Base-by-base conservation (phyloP, 2,329 filamentous ascomycete species). In the Colletotrichum sp. region DNA sequence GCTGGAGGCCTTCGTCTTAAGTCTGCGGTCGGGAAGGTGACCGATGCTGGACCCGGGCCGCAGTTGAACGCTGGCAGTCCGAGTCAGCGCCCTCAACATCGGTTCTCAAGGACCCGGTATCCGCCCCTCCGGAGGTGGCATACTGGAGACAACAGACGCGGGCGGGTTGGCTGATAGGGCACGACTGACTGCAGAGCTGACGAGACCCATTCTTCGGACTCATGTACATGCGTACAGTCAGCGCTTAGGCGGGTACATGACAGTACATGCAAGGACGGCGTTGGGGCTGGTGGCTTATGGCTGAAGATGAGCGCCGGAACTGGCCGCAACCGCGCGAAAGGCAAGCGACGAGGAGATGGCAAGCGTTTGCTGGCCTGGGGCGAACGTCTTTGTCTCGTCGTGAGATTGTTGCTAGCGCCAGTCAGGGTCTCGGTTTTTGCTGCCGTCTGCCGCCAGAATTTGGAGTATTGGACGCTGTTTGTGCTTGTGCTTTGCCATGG, bases 241-340 rank as follows among this genome's bases (percentile, higher is more conserved):
- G 57, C 21, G 18, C 18, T 62, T 62, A 36, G 30, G 32, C 32
- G 32, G 49, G 52, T 68, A 68, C 49, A 26, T 34, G 52, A 15
- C 12, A 6, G 28, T 59, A 52, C 26, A 21, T 30, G 49, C n/a
- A 39, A 71, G 30, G 30, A 66, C 28, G 36, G 52, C 69, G 57
- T 18, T 60, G 64, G 65, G 64, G 70, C 70, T 73, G 55, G 65
- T 71, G 52, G 62, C 57, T 68, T 55, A 52, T 68, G 69, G 70
- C 57, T 73, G 63, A 64, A 34, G 26, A 70, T 28, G 36, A 63
- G 39, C 21, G 12, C 49, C 64, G 64, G 73, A 72, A 68, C 62
- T 72, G 64, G 73, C 73, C 64, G 73, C 39, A 73, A 68, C 57
- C 68, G 70, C 70, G 32, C 36, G 44, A 52, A 36, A 36, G 10